Percentiles rank a stretch among this genome's conserved stretches.
Evolutionary conservation across 2,329 filamentous ascomycete species (phyloP).

Genomic region (Scedosporium dehoogii): DNA sequence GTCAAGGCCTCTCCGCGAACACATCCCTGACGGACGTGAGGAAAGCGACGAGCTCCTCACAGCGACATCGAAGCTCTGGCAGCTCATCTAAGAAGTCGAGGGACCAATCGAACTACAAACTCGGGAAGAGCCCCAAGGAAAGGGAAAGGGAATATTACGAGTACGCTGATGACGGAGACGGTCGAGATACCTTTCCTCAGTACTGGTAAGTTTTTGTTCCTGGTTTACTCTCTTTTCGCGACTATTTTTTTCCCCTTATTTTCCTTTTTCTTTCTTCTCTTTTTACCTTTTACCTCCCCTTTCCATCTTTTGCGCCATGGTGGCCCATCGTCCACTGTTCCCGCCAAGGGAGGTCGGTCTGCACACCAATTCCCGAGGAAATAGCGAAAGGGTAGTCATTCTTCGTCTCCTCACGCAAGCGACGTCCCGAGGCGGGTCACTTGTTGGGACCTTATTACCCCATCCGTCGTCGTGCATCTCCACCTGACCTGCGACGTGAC

Average conservation of each 20-base stretch:
- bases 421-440: slow-evolving; percentile 3
- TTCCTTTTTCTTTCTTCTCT: slow-evolving; percentile 2
- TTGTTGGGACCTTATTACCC: slow-evolving; percentile 11
- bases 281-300: background rate
- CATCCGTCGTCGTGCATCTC: background rate
- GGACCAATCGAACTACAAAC: slow-evolving; percentile 32
- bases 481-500: slow-evolving; percentile 3
- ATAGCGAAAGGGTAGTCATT: background rate
- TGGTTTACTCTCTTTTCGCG: slow-evolving; percentile 1
- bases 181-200: slow-evolving; percentile 52
- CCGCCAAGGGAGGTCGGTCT: too few relatives aligned
- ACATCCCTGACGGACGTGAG: slow-evolving; percentile 46
- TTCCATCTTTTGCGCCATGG: background rate
- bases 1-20: slow-evolving; percentile 37
- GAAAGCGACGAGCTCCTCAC: slow-evolving; percentile 29
- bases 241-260: slow-evolving; percentile 8
- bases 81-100: slow-evolving; percentile 24
- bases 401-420: slow-evolving; percentile 13
- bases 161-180: slow-evolving; percentile 44
- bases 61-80: background rate
- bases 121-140: slow-evolving; percentile 40
- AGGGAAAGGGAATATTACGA: slow-evolving; percentile 30
- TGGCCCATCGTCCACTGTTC: too few relatives aligned
- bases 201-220: slow-evolving; percentile 43
- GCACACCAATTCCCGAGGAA: too few relatives aligned